Evolutionary conservation across 495 filamentous ascomycete species (phyloP).

Genomic region (Cercophora newfieldiana): DNA sequence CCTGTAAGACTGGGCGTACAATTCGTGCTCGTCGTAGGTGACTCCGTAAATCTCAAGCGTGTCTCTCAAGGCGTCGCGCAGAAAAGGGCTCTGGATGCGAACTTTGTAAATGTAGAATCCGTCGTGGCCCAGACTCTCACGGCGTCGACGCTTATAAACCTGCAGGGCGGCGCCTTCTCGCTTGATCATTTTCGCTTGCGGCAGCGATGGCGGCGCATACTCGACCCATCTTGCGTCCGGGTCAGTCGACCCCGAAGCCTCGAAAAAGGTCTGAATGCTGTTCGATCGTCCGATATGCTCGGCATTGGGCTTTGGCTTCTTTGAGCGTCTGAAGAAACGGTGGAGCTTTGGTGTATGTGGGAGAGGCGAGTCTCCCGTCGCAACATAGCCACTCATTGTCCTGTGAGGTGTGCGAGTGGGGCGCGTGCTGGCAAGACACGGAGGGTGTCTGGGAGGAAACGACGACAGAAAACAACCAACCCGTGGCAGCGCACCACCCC

Average conservation of each 20-base stretch:
- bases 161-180: conserved; percentile 18
- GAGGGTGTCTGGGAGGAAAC: too few species aligned
- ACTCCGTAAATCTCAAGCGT: conserved; percentile 13
- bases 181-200: conserved; percentile 12
- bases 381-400: neutral
- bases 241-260: conserved; percentile 3
- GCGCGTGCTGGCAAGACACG: too few species aligned
- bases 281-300: conserved; percentile 10
- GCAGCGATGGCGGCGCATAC: conserved; percentile 13
- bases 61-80: conserved; percentile 12
- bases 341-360: neutral
- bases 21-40: conserved; percentile 5
- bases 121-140: neutral
- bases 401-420: neutral
- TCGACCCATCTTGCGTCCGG: conserved; percentile 13
- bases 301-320: neutral
- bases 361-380: neutral
- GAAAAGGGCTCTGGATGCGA: conserved; percentile 17
- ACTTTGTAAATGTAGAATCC: conserved; percentile 12
- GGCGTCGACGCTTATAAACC: conserved; percentile 7
- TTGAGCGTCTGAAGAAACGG: conserved; percentile 10
- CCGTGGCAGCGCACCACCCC: too few species aligned
- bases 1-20: conserved; percentile 5
- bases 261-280: conserved; percentile 13
- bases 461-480: too few species aligned